Evolutionary conservation across 208 protist genomes (phyloP), one percentile per base, ranked within the genome.

Genomic region (Wallacemonas collosoma): DNA sequence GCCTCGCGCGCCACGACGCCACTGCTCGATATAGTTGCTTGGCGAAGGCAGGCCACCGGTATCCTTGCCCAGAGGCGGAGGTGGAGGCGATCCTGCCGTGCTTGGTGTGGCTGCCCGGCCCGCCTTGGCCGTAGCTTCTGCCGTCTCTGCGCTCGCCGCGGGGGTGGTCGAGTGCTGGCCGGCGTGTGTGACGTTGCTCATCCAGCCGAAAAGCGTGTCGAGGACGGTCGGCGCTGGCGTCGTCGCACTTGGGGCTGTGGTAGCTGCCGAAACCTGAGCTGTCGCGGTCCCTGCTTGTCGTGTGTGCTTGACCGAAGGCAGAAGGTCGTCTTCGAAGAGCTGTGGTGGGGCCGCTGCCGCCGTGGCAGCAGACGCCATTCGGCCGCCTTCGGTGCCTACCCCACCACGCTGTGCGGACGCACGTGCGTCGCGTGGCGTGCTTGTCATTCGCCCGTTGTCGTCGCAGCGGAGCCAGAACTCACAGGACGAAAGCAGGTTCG

Each of bases 381-480:
- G 17, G 5, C 17, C 62, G 47, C 26, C 43, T 15, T 56, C 17
- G 17, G 3, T 12, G 12, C n/a, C 48, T 54, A n/a, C 51, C n/a
- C 15, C 14, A 56, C 15, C 51, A 26, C 15, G n/a, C 9, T 56
- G 12, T n/a, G 51, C 6, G 5, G 1, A 56, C 5, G 51, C 7
- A n/a, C 14, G n/a, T 56, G 15, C 5, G 7, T 8, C 7, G 47
- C 14, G 7, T 14, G 47, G 47, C 15, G 51, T 56, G 51, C 11
- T 12, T n/a, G n/a, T 47, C 26, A 15, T 35, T 1, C 12, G 58
- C 0, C 78, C 85, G 4, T 82, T 66, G 11, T 76, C 78, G 14
- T 77, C 75, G 75, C 83, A 92, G 44, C 71, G 62, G 17, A 87
- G 57, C 87, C 88, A 95, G 71, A 93, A 95, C 26, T 81, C 51